Percentiles rank a stretch among this genome's conserved stretches.
Conservation (phyloP, 2,329 filamentous ascomycete genomes). For the Neocucurbitaria cava region DNA sequence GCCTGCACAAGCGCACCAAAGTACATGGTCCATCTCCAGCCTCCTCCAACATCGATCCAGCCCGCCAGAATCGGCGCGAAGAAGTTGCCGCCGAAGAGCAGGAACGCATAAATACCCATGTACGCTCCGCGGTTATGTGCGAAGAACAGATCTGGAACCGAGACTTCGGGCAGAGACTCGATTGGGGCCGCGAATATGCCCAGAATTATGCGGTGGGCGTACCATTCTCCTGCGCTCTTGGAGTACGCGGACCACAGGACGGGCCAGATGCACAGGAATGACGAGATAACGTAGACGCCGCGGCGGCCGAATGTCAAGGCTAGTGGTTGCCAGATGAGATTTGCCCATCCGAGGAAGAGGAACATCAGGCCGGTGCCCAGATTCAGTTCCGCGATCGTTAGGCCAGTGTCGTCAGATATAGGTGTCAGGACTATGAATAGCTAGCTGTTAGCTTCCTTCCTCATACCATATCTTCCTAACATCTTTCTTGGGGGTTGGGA, state of each 20-base stretch:
- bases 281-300: not conserved
- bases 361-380: slow-evolving; percentile 1
- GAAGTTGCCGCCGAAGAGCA: not conserved
- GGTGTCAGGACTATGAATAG: not conserved
- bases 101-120: not conserved
- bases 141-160: slow-evolving; percentile 2
- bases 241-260: not conserved
- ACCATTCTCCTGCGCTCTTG: not conserved
- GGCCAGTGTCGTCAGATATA: not conserved
- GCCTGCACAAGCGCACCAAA: not conserved
- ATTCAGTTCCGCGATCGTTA: not conserved
- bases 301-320: slow-evolving; percentile 2
- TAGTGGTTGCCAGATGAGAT: slow-evolving; percentile 4
- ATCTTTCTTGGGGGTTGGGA: no score
- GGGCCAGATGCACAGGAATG: not conserved
- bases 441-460: not conserved
- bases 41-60: not conserved
- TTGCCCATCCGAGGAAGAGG: slow-evolving; percentile 3
- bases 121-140: slow-evolving; percentile 1
- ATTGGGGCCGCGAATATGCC: slow-evolving; percentile 4
- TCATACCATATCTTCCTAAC: not conserved
- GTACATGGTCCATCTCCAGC: not conserved
- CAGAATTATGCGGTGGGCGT: not conserved
- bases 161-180: slow-evolving; percentile 1
- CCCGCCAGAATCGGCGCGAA: not conserved